Evolutionary conservation across 306 rosid species (phyloP).

Genomic region (Casuarina cunninghamiana): DNA sequence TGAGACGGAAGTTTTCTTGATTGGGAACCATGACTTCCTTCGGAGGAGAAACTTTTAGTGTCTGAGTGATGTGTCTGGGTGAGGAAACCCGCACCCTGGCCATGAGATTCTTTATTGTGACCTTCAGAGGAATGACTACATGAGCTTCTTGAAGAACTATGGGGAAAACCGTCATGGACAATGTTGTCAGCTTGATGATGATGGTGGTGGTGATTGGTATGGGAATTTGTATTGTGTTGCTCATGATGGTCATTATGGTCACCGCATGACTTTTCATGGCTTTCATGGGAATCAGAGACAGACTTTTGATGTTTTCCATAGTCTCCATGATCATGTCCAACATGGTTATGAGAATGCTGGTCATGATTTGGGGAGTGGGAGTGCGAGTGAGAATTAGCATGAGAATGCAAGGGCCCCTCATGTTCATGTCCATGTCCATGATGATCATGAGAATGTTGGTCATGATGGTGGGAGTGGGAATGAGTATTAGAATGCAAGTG

Average conservation of each 20-base stretch:
- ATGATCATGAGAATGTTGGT: constrained; percentile 38
- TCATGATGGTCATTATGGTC: constrained; percentile 31
- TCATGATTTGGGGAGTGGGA: constrained; percentile 16
- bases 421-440: constrained; percentile 37
- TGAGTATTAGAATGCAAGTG: constrained; percentile 54
- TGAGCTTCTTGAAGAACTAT: constrained; percentile 12
- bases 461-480: constrained; percentile 25
- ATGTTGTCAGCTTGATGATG: constrained; percentile 26
- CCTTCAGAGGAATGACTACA: constrained; percentile 11
- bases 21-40: constrained; percentile 26
- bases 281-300: constrained; percentile 27
- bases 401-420: constrained; percentile 52
- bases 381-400: constrained; percentile 27
- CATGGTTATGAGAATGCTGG: constrained; percentile 37
- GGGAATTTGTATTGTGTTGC: background rate
- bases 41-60: constrained; percentile 15
- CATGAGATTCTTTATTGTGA: constrained; percentile 20
- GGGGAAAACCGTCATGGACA: constrained; percentile 13
- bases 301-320: constrained; percentile 11
- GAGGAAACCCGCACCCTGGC: constrained; percentile 19
- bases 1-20: constrained; percentile 11
- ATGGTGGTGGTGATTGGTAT: constrained; percentile 13
- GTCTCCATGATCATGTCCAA: constrained; percentile 32
- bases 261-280: constrained; percentile 38
- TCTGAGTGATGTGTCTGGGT: background rate